These are phyloP conservation scores for Hypoxylon sp. DNA, from an alignment of 2,329 filamentous ascomycete species.

Conservation along the genomic window DNA sequence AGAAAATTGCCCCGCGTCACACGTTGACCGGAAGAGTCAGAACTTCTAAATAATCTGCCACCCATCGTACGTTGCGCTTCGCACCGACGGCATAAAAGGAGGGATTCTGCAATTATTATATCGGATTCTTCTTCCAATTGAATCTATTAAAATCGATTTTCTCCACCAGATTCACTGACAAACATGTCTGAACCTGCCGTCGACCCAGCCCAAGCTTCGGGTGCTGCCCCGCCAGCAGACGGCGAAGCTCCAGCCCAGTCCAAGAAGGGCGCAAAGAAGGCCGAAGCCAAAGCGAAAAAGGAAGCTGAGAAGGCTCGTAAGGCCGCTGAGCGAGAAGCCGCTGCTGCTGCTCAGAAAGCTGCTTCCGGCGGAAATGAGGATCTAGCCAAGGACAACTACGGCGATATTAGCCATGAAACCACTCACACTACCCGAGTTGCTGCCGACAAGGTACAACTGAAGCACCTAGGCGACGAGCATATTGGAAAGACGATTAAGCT, in stretches of 20 bases:
- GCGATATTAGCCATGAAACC: constrained; percentile 73
- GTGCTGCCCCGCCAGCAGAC: constrained; percentile 47
- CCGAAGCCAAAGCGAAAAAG: constrained; percentile 87
- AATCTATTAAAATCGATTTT: not conserved
- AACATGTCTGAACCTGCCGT: constrained; percentile 56
- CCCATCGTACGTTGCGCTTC: constrained; percentile 30
- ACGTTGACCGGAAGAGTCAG: constrained; percentile 46
- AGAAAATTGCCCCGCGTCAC: constrained; percentile 50
- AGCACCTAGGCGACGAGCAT: constrained; percentile 74
- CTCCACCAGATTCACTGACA: constrained; percentile 1
- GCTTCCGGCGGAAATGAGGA: constrained; percentile 76
- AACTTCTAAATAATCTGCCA: constrained; percentile 19
- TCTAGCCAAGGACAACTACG: constrained; percentile 83
- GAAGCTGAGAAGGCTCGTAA: constrained; percentile 84
- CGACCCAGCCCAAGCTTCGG: constrained; percentile 48
- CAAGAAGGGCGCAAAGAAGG: constrained; percentile 89
- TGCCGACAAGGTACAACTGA: constrained; percentile 72
- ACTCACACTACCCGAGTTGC: constrained; percentile 71
- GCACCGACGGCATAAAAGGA: constrained; percentile 24
- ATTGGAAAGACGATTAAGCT: constrained; percentile 81
- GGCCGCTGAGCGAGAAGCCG: constrained; percentile 81
- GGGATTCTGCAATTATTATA: not conserved
- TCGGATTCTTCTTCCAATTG: constrained; percentile 19
- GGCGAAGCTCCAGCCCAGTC: constrained; percentile 60
- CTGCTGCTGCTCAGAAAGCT: constrained; percentile 76